Evolutionary conservation across 1,284 basidiomycete species (phyloP).

Genomic region (Moesziomyces antarcticus): DNA sequence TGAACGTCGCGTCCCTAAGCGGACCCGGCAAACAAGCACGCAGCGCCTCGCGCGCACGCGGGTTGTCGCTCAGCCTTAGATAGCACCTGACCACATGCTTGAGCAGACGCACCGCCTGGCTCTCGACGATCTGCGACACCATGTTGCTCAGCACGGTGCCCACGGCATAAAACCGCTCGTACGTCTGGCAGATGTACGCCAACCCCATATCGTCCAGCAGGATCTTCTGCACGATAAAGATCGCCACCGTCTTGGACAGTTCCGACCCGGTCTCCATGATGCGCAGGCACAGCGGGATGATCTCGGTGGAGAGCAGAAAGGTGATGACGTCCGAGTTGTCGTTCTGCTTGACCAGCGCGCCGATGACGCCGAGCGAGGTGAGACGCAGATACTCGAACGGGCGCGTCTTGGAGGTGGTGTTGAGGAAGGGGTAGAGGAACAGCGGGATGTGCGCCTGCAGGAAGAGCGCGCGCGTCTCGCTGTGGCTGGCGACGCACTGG

Average conservation of each 20-base stretch:
- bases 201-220: conserved; percentile 96
- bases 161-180: conserved; percentile 98
- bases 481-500: conserved; percentile 82
- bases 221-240: conserved; percentile 99
- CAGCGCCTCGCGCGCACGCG: conserved; percentile 94
- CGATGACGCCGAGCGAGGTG: conserved; percentile 97
- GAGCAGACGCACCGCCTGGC: conserved; percentile 92
- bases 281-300: conserved; percentile 96
- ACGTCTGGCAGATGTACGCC: conserved; percentile 99
- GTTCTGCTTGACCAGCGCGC: conserved; percentile 93
- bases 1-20: conserved; percentile 92
- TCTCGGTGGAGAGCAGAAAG: conserved; percentile 98
- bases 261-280: conserved; percentile 99
- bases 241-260: conserved; percentile 98
- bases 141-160: conserved; percentile 98
- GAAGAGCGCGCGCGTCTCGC: conserved; percentile 64
- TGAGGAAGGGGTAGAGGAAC: conserved; percentile 98
- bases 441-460: conserved; percentile 89
- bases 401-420: conserved; percentile 97
- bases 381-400: conserved; percentile 98
- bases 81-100: conserved; percentile 99
- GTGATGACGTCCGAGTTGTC: conserved; percentile 99
- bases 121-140: conserved; percentile 84
- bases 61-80: conserved; percentile 92
- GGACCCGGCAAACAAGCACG: conserved; percentile 97